Evolutionary conservation across 176 grass and related monocot species (phyloP).

Genomic region (Calamus simplicifolius): DNA sequence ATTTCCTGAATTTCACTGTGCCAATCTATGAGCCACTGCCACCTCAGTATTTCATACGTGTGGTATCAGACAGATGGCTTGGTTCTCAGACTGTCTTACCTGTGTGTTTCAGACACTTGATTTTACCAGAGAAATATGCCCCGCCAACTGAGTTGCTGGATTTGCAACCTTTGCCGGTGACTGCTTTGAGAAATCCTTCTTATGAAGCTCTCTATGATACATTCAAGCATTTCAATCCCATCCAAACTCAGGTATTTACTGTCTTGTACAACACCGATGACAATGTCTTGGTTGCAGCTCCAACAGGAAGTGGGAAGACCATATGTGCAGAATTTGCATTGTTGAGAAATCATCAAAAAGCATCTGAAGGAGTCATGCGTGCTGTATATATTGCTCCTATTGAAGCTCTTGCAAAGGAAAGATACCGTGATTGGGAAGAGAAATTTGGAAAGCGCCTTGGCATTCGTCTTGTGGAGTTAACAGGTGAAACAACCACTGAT

Average conservation of each 20-base stretch:
- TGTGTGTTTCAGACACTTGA: slow-evolving; percentile 92
- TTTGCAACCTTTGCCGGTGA: slow-evolving; percentile 90
- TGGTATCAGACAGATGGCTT: slow-evolving; percentile 93
- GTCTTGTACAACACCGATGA: slow-evolving; percentile 86
- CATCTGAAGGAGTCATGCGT: slow-evolving; percentile 55
- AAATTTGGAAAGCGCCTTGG: slow-evolving; percentile 68
- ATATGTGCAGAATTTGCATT: slow-evolving; percentile 97
- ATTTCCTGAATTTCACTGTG: slow-evolving; percentile 85
- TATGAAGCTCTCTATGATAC: slow-evolving; percentile 79
- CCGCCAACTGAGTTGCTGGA: slow-evolving; percentile 93
- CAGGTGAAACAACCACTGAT: slow-evolving; percentile 77
- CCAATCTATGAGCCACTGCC: slow-evolving; percentile 88
- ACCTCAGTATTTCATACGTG: slow-evolving; percentile 92
- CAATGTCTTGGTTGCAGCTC: slow-evolving; percentile 84
- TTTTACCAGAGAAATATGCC: slow-evolving; percentile 93
- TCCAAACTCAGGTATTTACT: slow-evolving; percentile 95
- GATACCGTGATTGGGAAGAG: slow-evolving; percentile 74
- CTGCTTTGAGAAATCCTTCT: slow-evolving; percentile 62
- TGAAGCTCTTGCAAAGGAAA: slow-evolving; percentile 89
- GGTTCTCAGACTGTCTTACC: slow-evolving; percentile 94
- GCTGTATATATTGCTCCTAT: slow-evolving; percentile 87
- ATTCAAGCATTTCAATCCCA: slow-evolving; percentile 97
- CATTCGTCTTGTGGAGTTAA: slow-evolving; percentile 76
- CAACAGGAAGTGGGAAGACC: slow-evolving; percentile 90
- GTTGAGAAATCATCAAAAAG: slow-evolving; percentile 74